Base-by-base conservation (phyloP, 352 stramenopile species). In the Pythium oligandrum region DNA sequence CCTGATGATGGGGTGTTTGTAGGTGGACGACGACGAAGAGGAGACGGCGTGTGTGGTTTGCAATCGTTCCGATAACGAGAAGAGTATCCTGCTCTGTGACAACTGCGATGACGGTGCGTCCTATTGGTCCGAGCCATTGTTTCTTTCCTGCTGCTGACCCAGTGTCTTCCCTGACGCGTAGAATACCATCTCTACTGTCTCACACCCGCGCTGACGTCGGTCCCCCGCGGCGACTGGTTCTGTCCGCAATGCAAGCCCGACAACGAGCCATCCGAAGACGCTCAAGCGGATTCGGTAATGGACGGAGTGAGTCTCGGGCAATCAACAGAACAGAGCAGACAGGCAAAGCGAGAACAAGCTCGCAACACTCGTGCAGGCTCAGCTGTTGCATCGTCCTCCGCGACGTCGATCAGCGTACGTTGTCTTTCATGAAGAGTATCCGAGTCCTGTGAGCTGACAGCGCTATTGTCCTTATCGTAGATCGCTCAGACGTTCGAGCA, bases 161-260 rank as follows among this genome's bases (percentile, higher is more conserved):
- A 12, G 11, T 63, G 40, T 8, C 44, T 32, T 55, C 4, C 17
- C 6, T 26, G 3, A 3, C 45, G 26, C 6, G 0, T 34, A 70
- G 77, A 77, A 44, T 89, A 78, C 45, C 80, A 91, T 50, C 51
- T 76, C 33, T 85, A 75, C 45, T 91, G 80, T 48, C 55, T 91
- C 7, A 47, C 57, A 4, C 80, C 80, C 6, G 70, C 70, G 38
- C 57, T 91, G 26, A 42, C 67, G 0, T 40, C 51, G 0, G 65
- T 89, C 9, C 78, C 80, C 0, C 57, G 68, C 5, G 72, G 60
- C 9, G 56, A 76, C 11, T 91, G 80, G 80, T 88, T 68, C 46
- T 91, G 80, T 47, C 68, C 74, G 3, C 51, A 57, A 6, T 91
- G 78, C 43, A 31, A 34, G 31, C 11, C 55, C 3, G n/a, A 17